phyloP scores from a whole-genome alignment of 140 eudicot genomes.

The Oenanthe javanica region DNA sequence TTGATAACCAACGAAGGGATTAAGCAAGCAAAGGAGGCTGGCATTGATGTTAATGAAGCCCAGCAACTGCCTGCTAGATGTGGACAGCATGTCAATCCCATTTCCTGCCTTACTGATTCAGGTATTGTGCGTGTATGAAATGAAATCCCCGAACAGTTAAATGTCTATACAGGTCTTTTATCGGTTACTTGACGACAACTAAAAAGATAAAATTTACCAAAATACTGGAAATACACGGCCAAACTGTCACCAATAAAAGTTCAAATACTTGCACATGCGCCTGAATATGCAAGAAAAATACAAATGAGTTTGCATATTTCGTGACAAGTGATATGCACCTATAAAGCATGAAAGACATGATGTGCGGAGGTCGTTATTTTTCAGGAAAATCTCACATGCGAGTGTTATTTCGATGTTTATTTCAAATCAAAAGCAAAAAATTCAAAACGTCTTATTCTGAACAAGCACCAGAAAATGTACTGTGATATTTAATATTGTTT shows the following conservation, averaged over 20 bases:
- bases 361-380: no score
- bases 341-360: not conserved
- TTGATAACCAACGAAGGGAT: constrained; percentile 58
- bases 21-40: constrained; percentile 49
- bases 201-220: not conserved
- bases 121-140: not conserved
- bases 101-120: constrained; percentile 28
- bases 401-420: no score
- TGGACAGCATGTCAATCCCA: constrained; percentile 67
- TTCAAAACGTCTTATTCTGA: no score
- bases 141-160: no score
- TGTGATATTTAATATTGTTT: not conserved
- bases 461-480: not conserved
- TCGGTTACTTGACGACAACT: not conserved
- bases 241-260: not conserved
- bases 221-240: not conserved
- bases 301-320: no score
- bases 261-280: not conserved
- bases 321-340: not conserved
- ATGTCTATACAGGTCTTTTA: not conserved
- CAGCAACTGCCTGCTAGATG: constrained; percentile 77
- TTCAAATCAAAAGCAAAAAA: no score
- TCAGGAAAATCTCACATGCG: no score
- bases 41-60: constrained; percentile 57
- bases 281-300: no score